A percentile compares a stretch with the other conserved stretches of the same genome.
phyloP scores from a whole-genome alignment of 2,329 filamentous ascomycete genomes.

The Cladosporium cucumerinum region DNA sequence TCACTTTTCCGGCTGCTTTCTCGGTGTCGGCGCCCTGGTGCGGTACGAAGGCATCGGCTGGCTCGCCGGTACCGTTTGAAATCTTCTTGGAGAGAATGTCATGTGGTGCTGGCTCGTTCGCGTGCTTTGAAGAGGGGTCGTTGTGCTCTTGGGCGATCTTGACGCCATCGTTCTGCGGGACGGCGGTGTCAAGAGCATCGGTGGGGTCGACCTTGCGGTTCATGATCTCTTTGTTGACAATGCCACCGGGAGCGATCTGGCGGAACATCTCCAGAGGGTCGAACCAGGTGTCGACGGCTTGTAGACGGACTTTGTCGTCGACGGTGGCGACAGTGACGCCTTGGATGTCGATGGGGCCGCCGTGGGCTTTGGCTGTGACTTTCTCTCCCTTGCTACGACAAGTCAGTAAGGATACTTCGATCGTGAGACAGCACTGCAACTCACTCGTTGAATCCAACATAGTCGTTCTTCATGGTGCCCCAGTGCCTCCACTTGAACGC shows the following conservation, averaged over 20 bases:
- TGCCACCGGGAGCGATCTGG: slow-evolving; percentile 55
- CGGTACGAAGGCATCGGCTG: slow-evolving; percentile 24
- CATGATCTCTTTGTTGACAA: slow-evolving; percentile 45
- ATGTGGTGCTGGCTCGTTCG: slow-evolving; percentile 17
- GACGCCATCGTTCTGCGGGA: slow-evolving; percentile 21
- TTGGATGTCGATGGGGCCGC: slow-evolving; percentile 58
- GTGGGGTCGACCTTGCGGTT: slow-evolving; percentile 34
- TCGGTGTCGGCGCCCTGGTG: slow-evolving; percentile 21
- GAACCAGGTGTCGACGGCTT: slow-evolving; percentile 61
- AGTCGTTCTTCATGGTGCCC: slow-evolving; percentile 65
- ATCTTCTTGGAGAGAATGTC: slow-evolving; percentile 22
- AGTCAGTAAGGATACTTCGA: slow-evolving; percentile 22
- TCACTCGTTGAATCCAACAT: slow-evolving; percentile 62
- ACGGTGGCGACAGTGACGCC: slow-evolving; percentile 61
- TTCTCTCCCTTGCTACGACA: slow-evolving; percentile 57
- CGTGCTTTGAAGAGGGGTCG: slow-evolving; percentile 14
- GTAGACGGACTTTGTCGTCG: slow-evolving; percentile 58
- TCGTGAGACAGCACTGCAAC: slow-evolving; percentile 27
- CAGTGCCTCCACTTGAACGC: slow-evolving; percentile 66
- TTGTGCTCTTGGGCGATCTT: slow-evolving; percentile 26
- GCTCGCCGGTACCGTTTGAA: slow-evolving; percentile 23
- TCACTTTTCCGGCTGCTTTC: slow-evolving; percentile 11
- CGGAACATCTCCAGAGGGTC: slow-evolving; percentile 66
- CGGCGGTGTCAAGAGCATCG: slow-evolving; percentile 24
- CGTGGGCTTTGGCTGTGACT: slow-evolving; percentile 59